Evolutionary conservation across 164 flowering plant genomes (phyloP).

Genomic region (Saururus chinensis): DNA sequence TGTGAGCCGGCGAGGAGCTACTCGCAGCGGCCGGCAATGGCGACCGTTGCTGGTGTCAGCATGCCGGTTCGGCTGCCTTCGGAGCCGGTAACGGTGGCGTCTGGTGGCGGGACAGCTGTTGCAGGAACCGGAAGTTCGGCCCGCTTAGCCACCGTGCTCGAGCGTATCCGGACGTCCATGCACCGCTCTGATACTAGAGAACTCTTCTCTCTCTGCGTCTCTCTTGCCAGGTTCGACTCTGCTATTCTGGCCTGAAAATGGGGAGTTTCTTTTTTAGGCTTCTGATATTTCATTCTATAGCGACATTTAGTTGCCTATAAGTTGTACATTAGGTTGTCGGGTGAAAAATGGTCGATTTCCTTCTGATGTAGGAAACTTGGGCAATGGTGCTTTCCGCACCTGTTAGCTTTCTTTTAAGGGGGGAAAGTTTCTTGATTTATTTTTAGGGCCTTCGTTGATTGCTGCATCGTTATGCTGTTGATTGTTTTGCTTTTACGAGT

Average conservation of each 20-base stretch:
- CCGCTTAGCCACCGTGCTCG: not conserved
- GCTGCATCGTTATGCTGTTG: not conserved
- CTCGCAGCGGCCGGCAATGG: no score
- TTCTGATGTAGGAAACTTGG: no score
- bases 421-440: not conserved
- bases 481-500: not conserved
- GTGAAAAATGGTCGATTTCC: no score
- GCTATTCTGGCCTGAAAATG: no score
- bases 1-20: no score
- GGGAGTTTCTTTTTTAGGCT: no score
- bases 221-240: not conserved
- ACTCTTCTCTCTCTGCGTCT: not conserved
- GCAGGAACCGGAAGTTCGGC: not conserved
- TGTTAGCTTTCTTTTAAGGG: no score
- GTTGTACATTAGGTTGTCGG: no score
- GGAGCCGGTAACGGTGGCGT: not conserved
- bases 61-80: not conserved
- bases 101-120: not conserved
- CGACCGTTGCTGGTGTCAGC: not conserved
- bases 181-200: not conserved
- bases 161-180: not conserved
- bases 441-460: not conserved
- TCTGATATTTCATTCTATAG: no score
- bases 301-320: no score
- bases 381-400: no score